A percentile compares a stretch with the other conserved stretches of the same genome.
phyloP scores from a whole-genome alignment of 108 stramenopile species.

The Halocafeteria seosinensis region DNA sequence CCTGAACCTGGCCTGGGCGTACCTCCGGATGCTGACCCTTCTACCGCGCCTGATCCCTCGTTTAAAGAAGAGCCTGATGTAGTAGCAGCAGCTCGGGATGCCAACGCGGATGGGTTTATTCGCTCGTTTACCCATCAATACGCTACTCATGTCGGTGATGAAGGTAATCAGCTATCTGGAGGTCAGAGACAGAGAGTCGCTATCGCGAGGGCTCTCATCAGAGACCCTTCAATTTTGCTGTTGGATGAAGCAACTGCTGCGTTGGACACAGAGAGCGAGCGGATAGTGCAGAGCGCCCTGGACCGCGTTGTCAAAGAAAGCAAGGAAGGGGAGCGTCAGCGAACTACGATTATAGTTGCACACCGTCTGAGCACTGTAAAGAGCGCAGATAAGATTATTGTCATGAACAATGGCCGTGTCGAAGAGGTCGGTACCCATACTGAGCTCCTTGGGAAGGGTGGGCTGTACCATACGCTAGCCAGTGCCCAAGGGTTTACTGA shows the following conservation, averaged over 20 bases:
- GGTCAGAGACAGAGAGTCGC: slow-evolving; percentile 75
- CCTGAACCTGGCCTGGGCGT: neutral
- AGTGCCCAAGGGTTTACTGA: too few relatives aligned
- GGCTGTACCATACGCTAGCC: too few relatives aligned
- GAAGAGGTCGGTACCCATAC: slow-evolving; percentile 60
- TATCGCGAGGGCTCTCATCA: slow-evolving; percentile 70
- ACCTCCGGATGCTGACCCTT: neutral
- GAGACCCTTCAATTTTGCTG: slow-evolving; percentile 50
- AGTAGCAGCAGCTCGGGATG: slow-evolving; percentile 11
- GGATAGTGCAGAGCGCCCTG: slow-evolving; percentile 54
- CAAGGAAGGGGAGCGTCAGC: too few relatives aligned
- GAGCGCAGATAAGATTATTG: slow-evolving; percentile 67
- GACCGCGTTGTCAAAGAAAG: slow-evolving; percentile 34
- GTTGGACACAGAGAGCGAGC: slow-evolving; percentile 52
- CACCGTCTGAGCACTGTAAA: slow-evolving; percentile 66
- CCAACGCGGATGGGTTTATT: slow-evolving; percentile 25
- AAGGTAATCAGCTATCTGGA: slow-evolving; percentile 42
- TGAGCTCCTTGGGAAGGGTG: too few relatives aligned
- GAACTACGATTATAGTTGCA: slow-evolving; percentile 28
- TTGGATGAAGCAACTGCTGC: slow-evolving; percentile 62
- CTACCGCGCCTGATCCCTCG: too few relatives aligned
- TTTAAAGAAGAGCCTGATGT: too few relatives aligned
- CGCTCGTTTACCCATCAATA: neutral
- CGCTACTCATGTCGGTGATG: neutral
- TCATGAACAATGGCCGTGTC: slow-evolving; percentile 55